These are phyloP conservation scores for Stachybotrys chlorohalonatus DNA, from an alignment of 2,329 filamentous ascomycete genomes.

Conservation along the genomic window DNA sequence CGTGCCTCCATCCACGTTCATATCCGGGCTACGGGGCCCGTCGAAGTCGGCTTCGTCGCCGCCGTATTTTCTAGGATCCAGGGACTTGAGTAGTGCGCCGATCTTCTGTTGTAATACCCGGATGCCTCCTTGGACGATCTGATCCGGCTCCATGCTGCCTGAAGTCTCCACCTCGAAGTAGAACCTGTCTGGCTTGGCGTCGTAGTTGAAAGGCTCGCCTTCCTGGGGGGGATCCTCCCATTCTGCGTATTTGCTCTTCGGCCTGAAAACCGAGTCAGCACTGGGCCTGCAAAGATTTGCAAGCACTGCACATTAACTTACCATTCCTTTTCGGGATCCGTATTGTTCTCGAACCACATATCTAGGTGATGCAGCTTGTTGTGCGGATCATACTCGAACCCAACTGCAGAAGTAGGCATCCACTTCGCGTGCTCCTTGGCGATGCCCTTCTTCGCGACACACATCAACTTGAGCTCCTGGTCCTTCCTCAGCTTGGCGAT, in stretches of 20 bases:
- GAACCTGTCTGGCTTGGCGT: conserved; percentile 75
- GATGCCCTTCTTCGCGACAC: conserved; percentile 96
- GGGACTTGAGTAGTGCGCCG: conserved; percentile 60
- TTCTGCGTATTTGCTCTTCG: conserved; percentile 68
- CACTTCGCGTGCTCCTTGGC: conserved; percentile 99
- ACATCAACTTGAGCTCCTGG: conserved; percentile 83
- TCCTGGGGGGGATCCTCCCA: conserved; percentile 74
- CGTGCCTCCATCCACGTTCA: conserved; percentile 47
- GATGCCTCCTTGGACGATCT: conserved; percentile 83
- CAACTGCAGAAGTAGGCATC: conserved; percentile 85
- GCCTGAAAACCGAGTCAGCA: conserved; percentile 40
- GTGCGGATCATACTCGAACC: conserved; percentile 96
- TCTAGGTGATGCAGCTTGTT: conserved; percentile 91
- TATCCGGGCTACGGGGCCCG: conserved; percentile 57
- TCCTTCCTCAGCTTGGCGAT: conserved; percentile 85
- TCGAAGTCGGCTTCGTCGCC: conserved; percentile 51
- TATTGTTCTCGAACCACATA: conserved; percentile 78
- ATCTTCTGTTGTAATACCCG: conserved; percentile 85
- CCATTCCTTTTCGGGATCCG: conserved; percentile 76
- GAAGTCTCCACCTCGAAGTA: conserved; percentile 91
- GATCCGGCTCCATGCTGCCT: conserved; percentile 80
- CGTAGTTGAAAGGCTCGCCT: conserved; percentile 83
- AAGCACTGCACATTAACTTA: conserved; percentile 32
- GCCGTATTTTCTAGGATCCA: conserved; percentile 38
- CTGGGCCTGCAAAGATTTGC: neutral